These are phyloP conservation scores for Metschnikowia arizonensis DNA, from an alignment of 805 yeast species.

Conservation along the genomic window DNA sequence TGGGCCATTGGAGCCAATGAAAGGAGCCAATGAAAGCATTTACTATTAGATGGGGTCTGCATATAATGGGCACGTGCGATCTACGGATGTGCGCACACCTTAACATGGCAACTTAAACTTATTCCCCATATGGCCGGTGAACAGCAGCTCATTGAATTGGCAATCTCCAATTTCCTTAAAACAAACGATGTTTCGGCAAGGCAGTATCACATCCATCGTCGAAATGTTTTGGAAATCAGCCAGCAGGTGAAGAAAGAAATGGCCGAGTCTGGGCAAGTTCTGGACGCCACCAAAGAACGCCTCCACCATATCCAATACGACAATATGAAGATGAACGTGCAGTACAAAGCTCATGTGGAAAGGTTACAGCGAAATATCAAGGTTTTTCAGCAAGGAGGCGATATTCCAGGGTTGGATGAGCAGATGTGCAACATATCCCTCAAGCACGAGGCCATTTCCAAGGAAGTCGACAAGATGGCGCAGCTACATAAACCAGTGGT, in stretches of 20 bases:
- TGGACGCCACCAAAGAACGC: conserved; percentile 14
- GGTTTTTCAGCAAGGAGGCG: conserved; percentile 10
- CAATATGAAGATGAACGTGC: conserved; percentile 24
- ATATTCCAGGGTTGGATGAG: conserved; percentile 19
- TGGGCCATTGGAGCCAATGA: conserved; percentile 58
- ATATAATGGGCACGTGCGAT: background rate
- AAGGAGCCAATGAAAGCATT: background rate
- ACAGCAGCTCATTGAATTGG: conserved; percentile 31
- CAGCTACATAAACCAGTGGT: conserved; percentile 34
- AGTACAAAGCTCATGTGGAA: conserved; percentile 25
- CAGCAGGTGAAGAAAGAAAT: conserved; percentile 12
- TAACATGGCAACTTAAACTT: background rate
- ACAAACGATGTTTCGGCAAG: conserved; percentile 31
- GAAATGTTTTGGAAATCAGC: conserved; percentile 20
- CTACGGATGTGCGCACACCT: conserved; percentile 1
- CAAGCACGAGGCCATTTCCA: conserved; percentile 15
- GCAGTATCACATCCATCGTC: conserved; percentile 33
- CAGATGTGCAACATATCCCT: conserved; percentile 21
- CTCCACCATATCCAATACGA: conserved; percentile 26
- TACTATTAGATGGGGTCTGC: background rate
- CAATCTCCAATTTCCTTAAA: conserved; percentile 27
- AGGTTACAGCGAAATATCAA: conserved; percentile 20
- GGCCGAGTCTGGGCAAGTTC: conserved; percentile 6
- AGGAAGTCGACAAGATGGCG: conserved; percentile 24
- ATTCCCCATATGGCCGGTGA: conserved; percentile 22